These are phyloP conservation scores for Phytopythium kandeliae DNA, from an alignment of 352 stramenopile species.

Conservation along the genomic window DNA sequence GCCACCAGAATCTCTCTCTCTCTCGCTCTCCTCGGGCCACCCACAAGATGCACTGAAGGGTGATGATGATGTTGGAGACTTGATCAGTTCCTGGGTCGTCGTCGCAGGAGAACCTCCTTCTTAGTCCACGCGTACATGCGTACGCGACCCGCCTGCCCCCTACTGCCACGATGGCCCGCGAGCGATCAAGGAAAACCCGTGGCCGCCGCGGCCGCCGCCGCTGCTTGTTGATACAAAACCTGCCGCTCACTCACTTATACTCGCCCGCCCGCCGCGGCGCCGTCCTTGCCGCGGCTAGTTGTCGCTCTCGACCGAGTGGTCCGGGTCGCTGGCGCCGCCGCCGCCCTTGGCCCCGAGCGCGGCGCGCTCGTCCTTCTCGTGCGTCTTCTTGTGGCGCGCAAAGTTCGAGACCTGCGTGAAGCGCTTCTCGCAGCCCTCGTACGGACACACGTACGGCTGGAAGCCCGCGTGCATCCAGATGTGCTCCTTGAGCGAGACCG, in stretches of 20 bases:
- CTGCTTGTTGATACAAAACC: constrained; percentile 1
- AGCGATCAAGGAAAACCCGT: too few relatives aligned
- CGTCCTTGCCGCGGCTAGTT: constrained; percentile 11
- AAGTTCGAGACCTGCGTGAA: constrained; percentile 90
- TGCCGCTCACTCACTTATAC: neutral
- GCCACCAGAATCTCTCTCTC: too few relatives aligned
- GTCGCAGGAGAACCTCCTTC: too few relatives aligned
- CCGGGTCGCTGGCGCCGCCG: constrained; percentile 8
- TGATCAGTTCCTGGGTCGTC: too few relatives aligned
- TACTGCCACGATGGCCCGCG: too few relatives aligned
- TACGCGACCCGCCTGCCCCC: too few relatives aligned
- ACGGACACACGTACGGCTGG: constrained; percentile 89
- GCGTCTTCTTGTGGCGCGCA: constrained; percentile 83
- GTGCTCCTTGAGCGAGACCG: constrained; percentile 89
- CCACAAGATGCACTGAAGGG: too few relatives aligned
- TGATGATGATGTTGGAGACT: too few relatives aligned
- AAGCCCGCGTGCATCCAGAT: constrained; percentile 90
- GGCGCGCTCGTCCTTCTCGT: constrained; percentile 69
- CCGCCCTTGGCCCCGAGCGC: constrained; percentile 21
- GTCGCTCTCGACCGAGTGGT: constrained; percentile 43
- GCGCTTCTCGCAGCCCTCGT: constrained; percentile 84
- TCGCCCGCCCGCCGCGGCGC: neutral
- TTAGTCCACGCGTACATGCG: too few relatives aligned
- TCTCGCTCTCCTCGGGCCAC: too few relatives aligned
- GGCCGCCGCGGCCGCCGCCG: too few relatives aligned